These are phyloP conservation scores for Lipomyces yamadae DNA, from an alignment of 805 yeast genomes.

Conservation along the genomic window DNA sequence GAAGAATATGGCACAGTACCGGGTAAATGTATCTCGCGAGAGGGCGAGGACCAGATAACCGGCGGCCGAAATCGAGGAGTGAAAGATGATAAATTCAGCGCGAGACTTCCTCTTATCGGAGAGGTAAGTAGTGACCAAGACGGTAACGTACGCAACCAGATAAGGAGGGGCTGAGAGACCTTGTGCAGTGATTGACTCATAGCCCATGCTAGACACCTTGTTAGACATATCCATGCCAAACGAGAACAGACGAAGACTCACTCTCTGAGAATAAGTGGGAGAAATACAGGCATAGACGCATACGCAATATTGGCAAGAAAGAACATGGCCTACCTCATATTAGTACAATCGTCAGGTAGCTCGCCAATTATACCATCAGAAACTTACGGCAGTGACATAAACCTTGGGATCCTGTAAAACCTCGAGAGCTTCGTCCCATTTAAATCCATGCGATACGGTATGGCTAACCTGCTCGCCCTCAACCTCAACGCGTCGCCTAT, in stretches of 20 bases:
- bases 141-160: constrained; percentile 57
- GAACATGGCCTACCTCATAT: constrained; percentile 26
- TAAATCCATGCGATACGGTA: constrained; percentile 28
- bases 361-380: not conserved
- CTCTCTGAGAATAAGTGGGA: constrained; percentile 57
- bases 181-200: constrained; percentile 55
- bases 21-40: constrained; percentile 37
- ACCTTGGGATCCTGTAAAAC: constrained; percentile 37
- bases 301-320: constrained; percentile 36
- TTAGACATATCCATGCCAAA: not conserved
- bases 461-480: constrained; percentile 35
- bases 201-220: constrained; percentile 48
- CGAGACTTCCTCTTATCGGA: constrained; percentile 49
- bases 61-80: constrained; percentile 31
- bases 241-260: constrained; percentile 10
- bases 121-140: constrained; percentile 47
- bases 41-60: constrained; percentile 42
- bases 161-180: constrained; percentile 67
- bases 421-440: constrained; percentile 34
- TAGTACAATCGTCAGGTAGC: not conserved
- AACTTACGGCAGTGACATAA: constrained; percentile 36
- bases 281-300: constrained; percentile 36
- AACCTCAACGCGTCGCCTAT: constrained; percentile 31
- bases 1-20: constrained; percentile 43
- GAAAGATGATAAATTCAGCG: constrained; percentile 38